A percentile compares a stretch with the other conserved stretches of the same genome.
Conservation (phyloP, 192 early-diverging fungal species). For the Backusella morwellensis region DNA sequence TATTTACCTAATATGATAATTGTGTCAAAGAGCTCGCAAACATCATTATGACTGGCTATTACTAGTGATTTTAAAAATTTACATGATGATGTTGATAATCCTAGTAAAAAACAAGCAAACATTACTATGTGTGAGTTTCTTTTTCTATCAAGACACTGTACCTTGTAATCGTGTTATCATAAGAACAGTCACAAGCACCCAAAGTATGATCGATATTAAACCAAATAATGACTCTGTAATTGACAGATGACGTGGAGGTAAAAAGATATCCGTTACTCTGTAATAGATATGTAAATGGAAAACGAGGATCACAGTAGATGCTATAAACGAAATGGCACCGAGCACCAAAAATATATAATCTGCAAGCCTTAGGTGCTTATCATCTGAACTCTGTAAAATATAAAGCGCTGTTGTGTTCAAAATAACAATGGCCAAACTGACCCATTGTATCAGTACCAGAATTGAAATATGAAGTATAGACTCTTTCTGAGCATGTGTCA, state of each 20-base stretch:
- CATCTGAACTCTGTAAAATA: not conserved
- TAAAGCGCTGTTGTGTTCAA: not conserved
- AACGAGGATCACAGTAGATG: not conserved
- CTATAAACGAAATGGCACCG: not conserved
- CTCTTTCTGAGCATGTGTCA: not conserved
- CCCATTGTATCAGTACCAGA: not conserved
- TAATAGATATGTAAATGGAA: not conserved
- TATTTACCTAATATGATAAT: not conserved
- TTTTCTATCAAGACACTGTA: not conserved
- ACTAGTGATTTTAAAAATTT: not conserved
- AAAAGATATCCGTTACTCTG: not conserved
- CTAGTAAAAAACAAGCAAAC: not conserved
- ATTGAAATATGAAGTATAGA: not conserved
- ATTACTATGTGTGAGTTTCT: not conserved
- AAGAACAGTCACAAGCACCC: not conserved
- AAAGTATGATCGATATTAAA: not conserved
- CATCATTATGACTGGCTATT: not conserved
- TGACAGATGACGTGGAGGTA: not conserved
- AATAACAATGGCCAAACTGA: not conserved
- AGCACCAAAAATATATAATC: not conserved
- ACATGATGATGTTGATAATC: not conserved
- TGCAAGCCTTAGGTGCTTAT: not conserved
- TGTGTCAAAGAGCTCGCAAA: not conserved
- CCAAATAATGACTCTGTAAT: not conserved
- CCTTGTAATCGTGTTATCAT: not conserved